A percentile compares a stretch with the other conserved stretches of the same genome.
phyloP scores from a whole-genome alignment of 2,329 filamentous ascomycete species.

The Stemphylium lycopersici region DNA sequence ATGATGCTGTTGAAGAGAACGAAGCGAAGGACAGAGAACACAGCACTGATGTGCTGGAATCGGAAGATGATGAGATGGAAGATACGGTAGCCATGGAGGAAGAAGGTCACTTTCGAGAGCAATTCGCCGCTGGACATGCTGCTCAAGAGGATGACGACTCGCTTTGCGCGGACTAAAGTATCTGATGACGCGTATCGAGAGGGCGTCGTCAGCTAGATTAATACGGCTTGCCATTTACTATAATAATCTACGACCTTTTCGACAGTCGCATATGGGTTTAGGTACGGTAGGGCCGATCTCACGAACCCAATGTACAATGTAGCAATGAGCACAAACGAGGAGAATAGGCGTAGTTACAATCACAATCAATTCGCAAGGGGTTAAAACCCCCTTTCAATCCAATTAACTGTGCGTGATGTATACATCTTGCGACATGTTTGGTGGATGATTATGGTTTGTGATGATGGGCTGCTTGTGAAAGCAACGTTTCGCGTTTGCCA shows the following conservation, averaged over 20 bases:
- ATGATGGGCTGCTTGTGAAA: too few relatives aligned
- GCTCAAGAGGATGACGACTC: constrained; percentile 25
- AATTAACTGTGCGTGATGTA: too few relatives aligned
- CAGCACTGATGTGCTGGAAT: not conserved
- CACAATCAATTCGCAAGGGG: not conserved
- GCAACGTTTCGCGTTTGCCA: too few relatives aligned
- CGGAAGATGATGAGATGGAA: constrained; percentile 7
- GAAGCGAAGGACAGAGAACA: not conserved
- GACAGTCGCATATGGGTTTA: not conserved
- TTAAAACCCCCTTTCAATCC: not conserved
- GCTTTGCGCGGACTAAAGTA: constrained; percentile 30
- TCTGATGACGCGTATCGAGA: not conserved
- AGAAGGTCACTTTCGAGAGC: constrained; percentile 32
- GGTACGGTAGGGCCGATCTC: not conserved
- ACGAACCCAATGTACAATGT: not conserved
- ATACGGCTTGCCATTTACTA: not conserved
- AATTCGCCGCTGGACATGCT: constrained; percentile 26
- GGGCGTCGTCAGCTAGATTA: not conserved
- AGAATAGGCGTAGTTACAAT: not conserved
- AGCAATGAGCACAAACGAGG: not conserved
- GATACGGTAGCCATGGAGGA: constrained; percentile 7
- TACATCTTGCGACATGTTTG: too few relatives aligned
- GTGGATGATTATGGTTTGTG: too few relatives aligned
- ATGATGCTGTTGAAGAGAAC: not conserved
- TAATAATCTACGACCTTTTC: not conserved